These are phyloP conservation scores for Taiozyma sp. DNA, from an alignment of 1,139 yeast genomes.

Conservation along the genomic window DNA sequence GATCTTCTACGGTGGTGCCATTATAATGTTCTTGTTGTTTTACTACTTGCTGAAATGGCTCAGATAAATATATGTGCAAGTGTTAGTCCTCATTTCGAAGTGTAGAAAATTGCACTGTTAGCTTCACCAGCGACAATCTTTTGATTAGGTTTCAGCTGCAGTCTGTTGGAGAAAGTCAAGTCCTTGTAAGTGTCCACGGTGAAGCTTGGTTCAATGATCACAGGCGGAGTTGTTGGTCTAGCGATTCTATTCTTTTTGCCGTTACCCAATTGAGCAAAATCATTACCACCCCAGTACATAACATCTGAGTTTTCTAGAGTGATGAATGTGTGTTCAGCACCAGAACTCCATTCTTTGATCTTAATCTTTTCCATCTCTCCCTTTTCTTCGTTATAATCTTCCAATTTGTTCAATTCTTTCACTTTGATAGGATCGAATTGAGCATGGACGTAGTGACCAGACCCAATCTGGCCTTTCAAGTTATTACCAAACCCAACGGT, in stretches of 20 bases:
- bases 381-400: constrained; percentile 36
- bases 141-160: constrained; percentile 49
- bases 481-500: constrained; percentile 79
- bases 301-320: constrained; percentile 62
- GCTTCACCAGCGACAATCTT: constrained; percentile 57
- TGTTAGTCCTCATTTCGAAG: constrained; percentile 1
- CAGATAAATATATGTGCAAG: constrained; percentile 25
- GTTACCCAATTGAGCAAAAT: constrained; percentile 77
- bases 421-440: constrained; percentile 61
- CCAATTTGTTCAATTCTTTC: constrained; percentile 41
- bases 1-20: constrained; percentile 75
- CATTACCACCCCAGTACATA: constrained; percentile 79
- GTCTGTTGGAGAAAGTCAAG: constrained; percentile 33
- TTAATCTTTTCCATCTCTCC: constrained; percentile 31
- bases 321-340: constrained; percentile 61
- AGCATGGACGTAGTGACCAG: constrained; percentile 69
- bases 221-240: constrained; percentile 51
- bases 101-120: constrained; percentile 60
- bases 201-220: constrained; percentile 47
- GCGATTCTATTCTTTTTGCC: constrained; percentile 61
- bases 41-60: constrained; percentile 66
- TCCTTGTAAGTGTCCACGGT: constrained; percentile 28
- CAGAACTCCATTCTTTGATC: constrained; percentile 49
- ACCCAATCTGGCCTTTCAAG: constrained; percentile 81
- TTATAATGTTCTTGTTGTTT: constrained; percentile 58